Conservation (phyloP, 306 rosid genomes). For the Dryas drummondii region DNA sequence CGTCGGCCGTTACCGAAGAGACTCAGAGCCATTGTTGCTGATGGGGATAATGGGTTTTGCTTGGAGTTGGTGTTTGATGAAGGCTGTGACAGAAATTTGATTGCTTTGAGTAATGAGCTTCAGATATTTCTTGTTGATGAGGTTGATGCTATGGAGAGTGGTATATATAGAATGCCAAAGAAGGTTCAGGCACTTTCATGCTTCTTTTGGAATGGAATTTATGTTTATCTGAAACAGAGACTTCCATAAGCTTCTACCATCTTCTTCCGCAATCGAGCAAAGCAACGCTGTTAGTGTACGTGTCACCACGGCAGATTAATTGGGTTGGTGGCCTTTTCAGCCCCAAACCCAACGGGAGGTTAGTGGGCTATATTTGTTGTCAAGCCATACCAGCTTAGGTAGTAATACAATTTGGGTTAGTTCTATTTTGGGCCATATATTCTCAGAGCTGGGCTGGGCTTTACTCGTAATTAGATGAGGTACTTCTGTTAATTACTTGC, state of each 20-base stretch:
- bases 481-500: no score
- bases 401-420: neutral
- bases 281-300: neutral
- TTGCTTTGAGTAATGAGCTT: neutral
- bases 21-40: conserved; percentile 24
- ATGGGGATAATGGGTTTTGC: no score
- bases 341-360: no score
- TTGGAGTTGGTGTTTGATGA: no score
- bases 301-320: neutral
- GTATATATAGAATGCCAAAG: neutral
- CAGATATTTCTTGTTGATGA: neutral
- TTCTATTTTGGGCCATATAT: neutral
- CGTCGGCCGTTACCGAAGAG: conserved; percentile 27
- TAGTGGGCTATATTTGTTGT: no score
- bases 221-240: neutral
- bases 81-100: neutral
- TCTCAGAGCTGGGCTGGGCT: no score
- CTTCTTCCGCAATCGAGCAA: neutral
- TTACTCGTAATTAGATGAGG: no score
- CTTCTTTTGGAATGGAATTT: neutral
- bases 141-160: neutral
- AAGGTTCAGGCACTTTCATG: conserved; percentile 9
- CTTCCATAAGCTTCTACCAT: neutral
- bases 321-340: no score
- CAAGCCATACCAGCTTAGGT: no score